Evolutionary conservation across 2,329 filamentous ascomycete species (phyloP).

Genomic region (Sporothrix pseudoabietina): DNA sequence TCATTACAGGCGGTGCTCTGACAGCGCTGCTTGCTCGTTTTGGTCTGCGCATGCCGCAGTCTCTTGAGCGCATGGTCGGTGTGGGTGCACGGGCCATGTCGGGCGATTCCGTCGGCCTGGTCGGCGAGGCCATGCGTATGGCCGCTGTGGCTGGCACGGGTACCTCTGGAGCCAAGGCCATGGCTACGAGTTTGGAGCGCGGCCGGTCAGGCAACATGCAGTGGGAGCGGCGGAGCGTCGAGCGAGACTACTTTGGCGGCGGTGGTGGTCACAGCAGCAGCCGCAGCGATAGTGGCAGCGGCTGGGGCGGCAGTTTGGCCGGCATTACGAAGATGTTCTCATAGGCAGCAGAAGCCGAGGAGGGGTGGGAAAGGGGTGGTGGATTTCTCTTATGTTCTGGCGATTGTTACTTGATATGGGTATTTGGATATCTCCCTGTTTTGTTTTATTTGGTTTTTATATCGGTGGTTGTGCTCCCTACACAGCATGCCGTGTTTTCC

Average conservation of each 20-base stretch:
- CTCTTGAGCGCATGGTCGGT: conserved; percentile 61
- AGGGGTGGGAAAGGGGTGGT: neutral
- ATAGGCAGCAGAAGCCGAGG: neutral
- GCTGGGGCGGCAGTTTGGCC: conserved; percentile 37
- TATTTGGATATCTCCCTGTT: conserved; percentile 8
- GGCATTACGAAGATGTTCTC: conserved; percentile 31
- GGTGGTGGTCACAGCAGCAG: conserved; percentile 37
- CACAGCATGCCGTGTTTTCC: neutral
- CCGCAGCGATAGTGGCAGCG: conserved; percentile 36
- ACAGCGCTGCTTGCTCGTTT: conserved; percentile 76
- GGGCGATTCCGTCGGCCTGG: conserved; percentile 53
- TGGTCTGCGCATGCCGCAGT: conserved; percentile 72
- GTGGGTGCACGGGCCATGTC: conserved; percentile 53
- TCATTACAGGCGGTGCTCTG: conserved; percentile 81
- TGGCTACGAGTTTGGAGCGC: conserved; percentile 41
- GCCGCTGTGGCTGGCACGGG: conserved; percentile 44
- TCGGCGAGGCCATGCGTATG: conserved; percentile 60
- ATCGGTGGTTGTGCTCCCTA: neutral
- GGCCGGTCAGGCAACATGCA: conserved; percentile 41
- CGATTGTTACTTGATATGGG: neutral
- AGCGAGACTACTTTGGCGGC: conserved; percentile 45
- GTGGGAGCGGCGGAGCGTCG: conserved; percentile 46
- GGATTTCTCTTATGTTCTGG: neutral
- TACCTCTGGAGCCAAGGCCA: conserved; percentile 33
- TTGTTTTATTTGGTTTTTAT: neutral